phyloP scores from a whole-genome alignment of 169 alveolate species.

The Neospora caninum region DNA sequence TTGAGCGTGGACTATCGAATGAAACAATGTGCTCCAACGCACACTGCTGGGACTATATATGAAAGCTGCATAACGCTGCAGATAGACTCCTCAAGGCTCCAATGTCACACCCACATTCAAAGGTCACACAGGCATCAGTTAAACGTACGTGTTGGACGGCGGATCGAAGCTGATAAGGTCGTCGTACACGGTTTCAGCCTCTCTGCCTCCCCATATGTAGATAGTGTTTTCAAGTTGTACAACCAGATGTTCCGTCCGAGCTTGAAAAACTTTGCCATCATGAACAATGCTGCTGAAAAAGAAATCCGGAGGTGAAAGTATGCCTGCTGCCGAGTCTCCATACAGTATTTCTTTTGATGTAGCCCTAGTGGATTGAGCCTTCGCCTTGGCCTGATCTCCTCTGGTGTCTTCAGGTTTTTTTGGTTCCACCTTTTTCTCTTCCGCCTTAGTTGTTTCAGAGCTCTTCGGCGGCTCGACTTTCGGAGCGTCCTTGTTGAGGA shows the following conservation, averaged over 20 bases:
- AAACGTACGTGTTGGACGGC: slow-evolving; percentile 26
- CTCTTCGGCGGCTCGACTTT: background rate
- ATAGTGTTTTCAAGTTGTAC: slow-evolving; percentile 17
- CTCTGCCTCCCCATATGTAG: slow-evolving; percentile 57
- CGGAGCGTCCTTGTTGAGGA: background rate
- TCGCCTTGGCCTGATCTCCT: background rate
- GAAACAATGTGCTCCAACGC: too few species aligned
- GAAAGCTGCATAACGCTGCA: too few species aligned
- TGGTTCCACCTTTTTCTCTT: background rate
- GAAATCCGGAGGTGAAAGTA: slow-evolving; percentile 62
- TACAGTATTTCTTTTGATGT: background rate
- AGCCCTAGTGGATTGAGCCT: background rate
- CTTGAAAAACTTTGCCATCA: slow-evolving; percentile 50
- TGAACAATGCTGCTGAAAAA: slow-evolving; percentile 50
- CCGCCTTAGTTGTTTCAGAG: background rate
- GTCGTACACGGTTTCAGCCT: background rate
- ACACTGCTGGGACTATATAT: too few species aligned
- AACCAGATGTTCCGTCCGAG: slow-evolving; percentile 34
- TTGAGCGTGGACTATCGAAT: too few species aligned
- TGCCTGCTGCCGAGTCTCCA: slow-evolving; percentile 50
- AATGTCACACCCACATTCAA: too few species aligned
- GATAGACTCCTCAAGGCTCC: too few species aligned
- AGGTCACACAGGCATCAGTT: background rate
- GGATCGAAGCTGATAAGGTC: slow-evolving; percentile 52
- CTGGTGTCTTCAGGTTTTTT: background rate